Evolutionary conservation across 176 grass and related monocot species (phyloP).

Genomic region (Zoysia pacifica): DNA sequence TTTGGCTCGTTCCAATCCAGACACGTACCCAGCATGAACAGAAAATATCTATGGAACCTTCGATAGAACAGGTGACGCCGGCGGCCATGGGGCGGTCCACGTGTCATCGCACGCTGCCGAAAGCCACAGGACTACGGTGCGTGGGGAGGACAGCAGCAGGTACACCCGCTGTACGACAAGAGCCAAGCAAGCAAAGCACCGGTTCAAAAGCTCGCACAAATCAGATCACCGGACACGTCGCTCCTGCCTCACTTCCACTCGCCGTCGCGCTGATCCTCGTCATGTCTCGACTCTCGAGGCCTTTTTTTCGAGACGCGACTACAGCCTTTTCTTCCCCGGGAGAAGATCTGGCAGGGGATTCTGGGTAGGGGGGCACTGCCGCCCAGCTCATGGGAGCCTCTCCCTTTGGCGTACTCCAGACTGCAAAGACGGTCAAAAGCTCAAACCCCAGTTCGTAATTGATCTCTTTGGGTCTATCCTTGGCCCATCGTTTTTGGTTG

Average conservation of each 20-base stretch:
- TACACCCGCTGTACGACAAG: slow-evolving; percentile 12
- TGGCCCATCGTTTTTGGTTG: neutral
- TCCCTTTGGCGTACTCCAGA: neutral
- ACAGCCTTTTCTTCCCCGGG: neutral
- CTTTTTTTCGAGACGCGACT: slow-evolving; percentile 1
- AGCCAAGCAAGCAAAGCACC: neutral
- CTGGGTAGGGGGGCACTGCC: slow-evolving; percentile 17
- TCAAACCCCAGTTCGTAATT: neutral
- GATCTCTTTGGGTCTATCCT: no score
- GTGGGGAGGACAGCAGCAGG: neutral
- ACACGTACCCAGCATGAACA: neutral
- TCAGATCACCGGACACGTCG: neutral
- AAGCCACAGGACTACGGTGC: slow-evolving; percentile 7
- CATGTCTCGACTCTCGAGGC: neutral
- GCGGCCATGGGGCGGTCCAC: neutral
- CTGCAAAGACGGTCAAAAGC: neutral
- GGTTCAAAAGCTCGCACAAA: neutral
- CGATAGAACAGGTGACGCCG: neutral
- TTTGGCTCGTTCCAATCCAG: neutral
- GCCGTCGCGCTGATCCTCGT: neutral
- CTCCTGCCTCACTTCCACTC: slow-evolving; percentile 25
- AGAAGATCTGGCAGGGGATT: slow-evolving; percentile 15
- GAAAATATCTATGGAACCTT: slow-evolving; percentile 1
- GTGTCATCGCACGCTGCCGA: neutral
- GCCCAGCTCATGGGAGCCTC: slow-evolving; percentile 27